These are phyloP conservation scores for Brassica nigra DNA, from an alignment of 345 rosid genomes.

Conservation along the genomic window DNA sequence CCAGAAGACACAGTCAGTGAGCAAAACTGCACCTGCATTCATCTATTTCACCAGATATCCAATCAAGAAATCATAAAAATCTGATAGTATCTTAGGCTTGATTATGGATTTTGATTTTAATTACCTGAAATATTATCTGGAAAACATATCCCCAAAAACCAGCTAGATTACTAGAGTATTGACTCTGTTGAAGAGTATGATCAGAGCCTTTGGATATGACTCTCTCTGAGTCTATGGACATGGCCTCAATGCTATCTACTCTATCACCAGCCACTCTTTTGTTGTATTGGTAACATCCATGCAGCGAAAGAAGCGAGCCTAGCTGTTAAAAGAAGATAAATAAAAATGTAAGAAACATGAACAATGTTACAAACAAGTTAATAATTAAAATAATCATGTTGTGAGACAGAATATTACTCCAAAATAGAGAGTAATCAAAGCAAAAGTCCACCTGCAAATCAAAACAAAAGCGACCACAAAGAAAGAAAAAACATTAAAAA, in stretches of 20 bases:
- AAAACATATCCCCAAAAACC: conserved; percentile 65
- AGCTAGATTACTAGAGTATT: conserved; percentile 53
- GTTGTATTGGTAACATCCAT: conserved; percentile 76
- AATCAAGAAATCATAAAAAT: conserved; percentile 21
- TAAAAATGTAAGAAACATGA: conserved; percentile 26
- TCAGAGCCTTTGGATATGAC: conserved; percentile 50
- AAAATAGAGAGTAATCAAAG: conserved; percentile 71
- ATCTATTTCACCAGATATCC: conserved; percentile 50
- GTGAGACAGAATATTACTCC: conserved; percentile 55
- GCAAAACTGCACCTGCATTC: conserved; percentile 98
- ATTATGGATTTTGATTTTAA: neutral
- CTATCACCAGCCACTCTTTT: conserved; percentile 63
- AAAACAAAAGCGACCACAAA: conserved; percentile 26
- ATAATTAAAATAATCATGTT: conserved; percentile 1
- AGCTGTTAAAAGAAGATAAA: conserved; percentile 49
- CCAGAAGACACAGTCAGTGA: conserved; percentile 95
- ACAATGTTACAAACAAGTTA: neutral
- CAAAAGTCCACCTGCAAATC: conserved; percentile 84
- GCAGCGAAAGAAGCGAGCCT: conserved; percentile 69
- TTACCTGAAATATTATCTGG: conserved; percentile 91
- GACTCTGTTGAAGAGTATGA: conserved; percentile 22
- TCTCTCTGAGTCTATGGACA: conserved; percentile 62
- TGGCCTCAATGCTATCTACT: conserved; percentile 60
- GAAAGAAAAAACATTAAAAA: conserved; percentile 10
- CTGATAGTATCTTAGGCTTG: neutral